Conservation (phyloP, 164 flowering plant genomes). For the Stephania yunnanensis region DNA sequence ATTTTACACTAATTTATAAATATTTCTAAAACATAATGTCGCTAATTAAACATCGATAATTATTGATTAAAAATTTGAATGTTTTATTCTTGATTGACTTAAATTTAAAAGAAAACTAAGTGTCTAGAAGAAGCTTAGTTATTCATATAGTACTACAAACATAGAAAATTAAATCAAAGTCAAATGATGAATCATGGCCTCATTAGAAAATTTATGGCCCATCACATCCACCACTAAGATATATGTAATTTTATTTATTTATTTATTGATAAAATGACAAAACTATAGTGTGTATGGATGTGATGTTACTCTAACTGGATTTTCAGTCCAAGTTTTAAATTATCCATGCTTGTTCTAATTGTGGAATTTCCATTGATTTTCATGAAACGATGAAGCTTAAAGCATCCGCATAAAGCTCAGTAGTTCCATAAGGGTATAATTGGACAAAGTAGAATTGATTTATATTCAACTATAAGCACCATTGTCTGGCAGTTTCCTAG, state of each 20-base stretch:
- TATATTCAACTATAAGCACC: conserved; percentile 1
- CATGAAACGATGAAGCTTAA: background rate
- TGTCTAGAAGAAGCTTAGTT: too few relatives aligned
- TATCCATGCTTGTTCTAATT: conserved; percentile 8
- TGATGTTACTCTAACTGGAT: conserved; percentile 3
- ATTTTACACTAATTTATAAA: too few relatives aligned
- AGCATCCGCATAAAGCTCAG: background rate
- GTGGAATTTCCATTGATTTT: background rate
- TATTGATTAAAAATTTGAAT: too few relatives aligned
- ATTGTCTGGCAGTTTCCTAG: conserved; percentile 4
- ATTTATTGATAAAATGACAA: background rate
- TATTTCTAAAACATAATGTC: too few relatives aligned
- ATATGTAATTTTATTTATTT: background rate
- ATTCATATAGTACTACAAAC: background rate
- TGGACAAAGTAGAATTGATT: conserved; percentile 9
- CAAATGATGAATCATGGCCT: background rate
- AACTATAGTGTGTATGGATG: conserved; percentile 10
- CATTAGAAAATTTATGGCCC: background rate
- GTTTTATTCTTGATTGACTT: too few relatives aligned
- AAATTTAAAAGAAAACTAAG: too few relatives aligned
- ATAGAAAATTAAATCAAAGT: background rate
- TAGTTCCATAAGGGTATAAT: conserved; percentile 4
- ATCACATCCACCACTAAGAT: conserved; percentile 5
- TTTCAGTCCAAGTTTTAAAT: too few relatives aligned
- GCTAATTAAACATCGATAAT: too few relatives aligned